A percentile compares a stretch with the other conserved stretches of the same genome.
phyloP scores from a whole-genome alignment of 2,329 filamentous ascomycete genomes.

The Fusarium cicatricum region DNA sequence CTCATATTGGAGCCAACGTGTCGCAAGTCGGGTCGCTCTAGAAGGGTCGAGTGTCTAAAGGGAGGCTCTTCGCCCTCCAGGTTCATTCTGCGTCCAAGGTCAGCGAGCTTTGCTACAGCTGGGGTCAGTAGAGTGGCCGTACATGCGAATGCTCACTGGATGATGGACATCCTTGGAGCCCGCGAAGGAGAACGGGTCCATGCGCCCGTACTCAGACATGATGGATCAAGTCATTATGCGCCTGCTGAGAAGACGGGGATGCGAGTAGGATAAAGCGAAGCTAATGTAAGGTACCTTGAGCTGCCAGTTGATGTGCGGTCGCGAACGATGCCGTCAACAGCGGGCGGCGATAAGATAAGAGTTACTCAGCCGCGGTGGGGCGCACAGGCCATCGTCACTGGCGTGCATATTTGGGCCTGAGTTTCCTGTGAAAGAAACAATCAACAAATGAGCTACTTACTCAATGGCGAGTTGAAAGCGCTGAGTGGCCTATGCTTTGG shows the following conservation, averaged over 20 bases:
- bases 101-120: conserved; percentile 11
- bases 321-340: background rate
- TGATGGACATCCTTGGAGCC: conserved; percentile 85
- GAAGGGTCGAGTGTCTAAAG: conserved; percentile 69
- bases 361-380: background rate
- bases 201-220: conserved; percentile 58
- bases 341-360: conserved; percentile 25
- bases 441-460: no score
- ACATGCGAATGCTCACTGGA: conserved; percentile 74
- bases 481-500: no score
- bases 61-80: conserved; percentile 56
- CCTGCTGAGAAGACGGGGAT: background rate
- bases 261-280: background rate
- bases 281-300: background rate
- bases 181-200: conserved; percentile 97
- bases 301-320: background rate
- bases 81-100: conserved; percentile 52
- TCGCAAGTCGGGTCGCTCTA: conserved; percentile 80
- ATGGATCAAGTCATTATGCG: conserved; percentile 43
- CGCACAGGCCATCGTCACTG: background rate
- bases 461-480: no score
- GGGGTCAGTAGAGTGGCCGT: conserved; percentile 4
- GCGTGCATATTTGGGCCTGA: no score
- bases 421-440: no score
- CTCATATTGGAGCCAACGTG: conserved; percentile 88